Base-by-base conservation (phyloP, 768 basidiomycete species). In the Tricholoma sp. region DNA sequence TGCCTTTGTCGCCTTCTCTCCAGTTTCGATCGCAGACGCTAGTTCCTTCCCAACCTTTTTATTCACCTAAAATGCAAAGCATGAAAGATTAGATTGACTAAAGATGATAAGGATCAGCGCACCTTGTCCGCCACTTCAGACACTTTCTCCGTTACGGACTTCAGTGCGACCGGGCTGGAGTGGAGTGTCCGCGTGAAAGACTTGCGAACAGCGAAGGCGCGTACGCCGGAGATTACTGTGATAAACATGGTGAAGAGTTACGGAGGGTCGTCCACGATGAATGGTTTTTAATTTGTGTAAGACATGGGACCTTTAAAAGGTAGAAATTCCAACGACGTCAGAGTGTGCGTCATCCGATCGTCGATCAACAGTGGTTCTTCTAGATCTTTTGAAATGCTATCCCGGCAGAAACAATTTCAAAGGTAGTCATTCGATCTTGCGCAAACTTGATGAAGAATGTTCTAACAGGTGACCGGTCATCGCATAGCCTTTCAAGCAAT, bases 21-120 rank as follows among this genome's bases (percentile, higher is more conserved):
- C 79, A 12, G 66, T 74, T 21, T 79, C 79, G 50, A 82, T 74
- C 0, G 78, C 79, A 27, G 71, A 73, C 11, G 79, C 79, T 12
- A 81, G 63, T 2, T 73, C 72, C 58, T 78, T 69, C 5, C 79
- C 78, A 9, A 80, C 64, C 16, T 72, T 75, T 61, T 73, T 74
- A 57, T 77, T 80, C 0, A 79, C 72, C 79, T 80, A 19, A 19
- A 47, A 46, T 5, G 5, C 47, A 14, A 9, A 24, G 16, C n/a
- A 35, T 11, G 19, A 37, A n/a, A 6, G 9, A 56, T 21, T 8
- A 31, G 34, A 14, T 59, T 34, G 37, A 18, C 3, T 14, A 24
- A 29, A 19, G 19, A 21, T 8, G 27, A 4, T 3, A 45, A 22
- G 6, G 50, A 5, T 21, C n/a, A 10, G 52, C 64, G 12, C 22